phyloP scores from a whole-genome alignment of 2,329 filamentous ascomycete species.

The Fusarium bulbicola region DNA sequence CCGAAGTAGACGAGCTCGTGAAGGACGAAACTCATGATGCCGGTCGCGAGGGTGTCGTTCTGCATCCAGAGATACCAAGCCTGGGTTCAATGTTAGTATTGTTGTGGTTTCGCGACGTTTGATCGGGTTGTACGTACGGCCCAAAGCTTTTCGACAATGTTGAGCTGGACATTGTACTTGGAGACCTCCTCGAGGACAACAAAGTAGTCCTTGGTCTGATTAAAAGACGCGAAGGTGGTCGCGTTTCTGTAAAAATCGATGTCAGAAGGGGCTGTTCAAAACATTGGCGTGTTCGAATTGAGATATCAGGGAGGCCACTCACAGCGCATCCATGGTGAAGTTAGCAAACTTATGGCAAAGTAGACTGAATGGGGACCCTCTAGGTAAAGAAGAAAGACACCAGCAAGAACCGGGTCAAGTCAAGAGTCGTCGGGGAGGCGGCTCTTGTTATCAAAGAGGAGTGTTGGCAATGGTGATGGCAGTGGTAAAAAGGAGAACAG shows the following conservation, averaged over 20 bases:
- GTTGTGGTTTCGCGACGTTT: slow-evolving; percentile 9
- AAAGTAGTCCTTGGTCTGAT: slow-evolving; percentile 62
- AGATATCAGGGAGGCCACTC: slow-evolving; percentile 33
- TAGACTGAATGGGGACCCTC: slow-evolving; percentile 8
- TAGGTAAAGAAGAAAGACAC: slow-evolving; percentile 19
- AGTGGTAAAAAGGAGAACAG: slow-evolving; percentile 35
- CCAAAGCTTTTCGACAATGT: slow-evolving; percentile 88
- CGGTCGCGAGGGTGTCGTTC: slow-evolving; percentile 95
- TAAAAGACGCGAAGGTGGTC: slow-evolving; percentile 60
- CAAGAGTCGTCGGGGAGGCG: slow-evolving; percentile 35
- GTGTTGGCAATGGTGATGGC: slow-evolving; percentile 36
- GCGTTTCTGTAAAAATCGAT: slow-evolving; percentile 55
- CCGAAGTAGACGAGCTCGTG: slow-evolving; percentile 97
- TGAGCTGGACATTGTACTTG: slow-evolving; percentile 85
- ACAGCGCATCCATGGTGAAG: slow-evolving; percentile 40
- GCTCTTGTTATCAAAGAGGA: slow-evolving; percentile 26
- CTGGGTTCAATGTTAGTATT: slow-evolving; percentile 46
- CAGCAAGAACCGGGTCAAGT: slow-evolving; percentile 30
- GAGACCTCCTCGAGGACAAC: slow-evolving; percentile 70
- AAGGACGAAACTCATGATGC: slow-evolving; percentile 96
- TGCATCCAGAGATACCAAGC: slow-evolving; percentile 98
- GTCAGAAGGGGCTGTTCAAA: slow-evolving; percentile 29
- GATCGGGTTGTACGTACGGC: slow-evolving; percentile 63
- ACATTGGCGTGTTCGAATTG: slow-evolving; percentile 16
- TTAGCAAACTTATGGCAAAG: slow-evolving; percentile 12